A percentile compares a stretch with the other conserved stretches of the same genome.
Conservation (phyloP, 2,329 filamentous ascomycete genomes). For the Aureobasidium sp. region DNA sequence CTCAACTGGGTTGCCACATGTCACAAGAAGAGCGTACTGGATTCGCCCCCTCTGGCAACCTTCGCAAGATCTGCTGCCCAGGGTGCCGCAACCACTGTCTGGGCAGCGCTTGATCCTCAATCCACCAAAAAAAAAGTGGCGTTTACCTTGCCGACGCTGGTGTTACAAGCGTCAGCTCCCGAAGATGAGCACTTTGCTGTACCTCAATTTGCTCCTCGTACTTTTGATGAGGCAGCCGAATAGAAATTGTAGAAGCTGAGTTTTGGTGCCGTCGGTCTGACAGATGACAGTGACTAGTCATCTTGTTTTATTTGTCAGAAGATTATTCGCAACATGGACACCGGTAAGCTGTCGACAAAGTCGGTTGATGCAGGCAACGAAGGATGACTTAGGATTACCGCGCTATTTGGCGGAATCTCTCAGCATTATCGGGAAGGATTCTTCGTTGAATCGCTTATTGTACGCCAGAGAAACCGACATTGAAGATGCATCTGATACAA, state of each 20-base stretch:
- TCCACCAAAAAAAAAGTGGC: constrained; percentile 42
- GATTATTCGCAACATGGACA: no score
- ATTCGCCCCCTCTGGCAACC: not conserved
- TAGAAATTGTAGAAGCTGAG: constrained; percentile 24
- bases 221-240: not conserved
- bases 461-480: no score
- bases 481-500: no score
- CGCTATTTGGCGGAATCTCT: no score
- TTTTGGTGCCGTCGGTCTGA: constrained; percentile 24
- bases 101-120: constrained; percentile 37
- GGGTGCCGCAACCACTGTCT: constrained; percentile 45
- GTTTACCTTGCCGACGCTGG: constrained; percentile 41
- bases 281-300: constrained; percentile 3
- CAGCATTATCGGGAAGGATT: no score
- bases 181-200: constrained; percentile 19
- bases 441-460: no score
- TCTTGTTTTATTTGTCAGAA: not conserved
- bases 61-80: constrained; percentile 30
- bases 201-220: not conserved
- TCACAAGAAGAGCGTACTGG: not conserved
- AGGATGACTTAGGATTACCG: no score
- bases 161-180: constrained; percentile 27
- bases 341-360: no score
- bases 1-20: constrained; percentile 18
- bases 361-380: no score